Percentiles rank a stretch among this genome's conserved stretches.
phyloP scores from a whole-genome alignment of 1,139 yeast genomes.

The Pneumocystis murina region DNA sequence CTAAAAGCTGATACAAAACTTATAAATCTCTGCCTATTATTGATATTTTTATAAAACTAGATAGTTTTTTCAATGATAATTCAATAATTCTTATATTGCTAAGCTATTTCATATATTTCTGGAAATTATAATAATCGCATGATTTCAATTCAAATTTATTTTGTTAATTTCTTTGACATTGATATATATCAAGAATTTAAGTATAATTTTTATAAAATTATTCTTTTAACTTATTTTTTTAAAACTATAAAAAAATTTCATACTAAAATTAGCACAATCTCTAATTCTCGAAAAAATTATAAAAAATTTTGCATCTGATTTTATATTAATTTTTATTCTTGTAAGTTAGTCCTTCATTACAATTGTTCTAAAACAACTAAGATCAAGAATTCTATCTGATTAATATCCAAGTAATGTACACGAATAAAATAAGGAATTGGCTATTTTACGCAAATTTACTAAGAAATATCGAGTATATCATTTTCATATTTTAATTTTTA shows the following conservation, averaged over 20 bases:
- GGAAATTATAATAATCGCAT: slow-evolving; percentile 73
- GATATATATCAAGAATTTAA: slow-evolving; percentile 64
- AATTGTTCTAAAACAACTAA: slow-evolving; percentile 80
- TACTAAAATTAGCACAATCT: slow-evolving; percentile 61
- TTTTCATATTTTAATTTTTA: slow-evolving; percentile 5
- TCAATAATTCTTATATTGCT: slow-evolving; percentile 43
- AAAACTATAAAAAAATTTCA: slow-evolving; percentile 55
- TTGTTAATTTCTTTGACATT: slow-evolving; percentile 63
- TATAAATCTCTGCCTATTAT: slow-evolving; percentile 51
- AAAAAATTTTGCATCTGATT: slow-evolving; percentile 40
- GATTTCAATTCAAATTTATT: slow-evolving; percentile 46
- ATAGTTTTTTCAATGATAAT: slow-evolving; percentile 59
- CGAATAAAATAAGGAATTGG: slow-evolving; percentile 48
- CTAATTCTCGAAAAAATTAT: slow-evolving; percentile 68
- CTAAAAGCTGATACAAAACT: slow-evolving; percentile 92
- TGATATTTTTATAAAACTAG: slow-evolving; percentile 72
- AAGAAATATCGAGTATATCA: slow-evolving; percentile 67
- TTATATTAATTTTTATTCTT: background rate
- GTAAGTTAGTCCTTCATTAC: slow-evolving; percentile 49
- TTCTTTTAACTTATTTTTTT: slow-evolving; percentile 1
- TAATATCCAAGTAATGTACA: slow-evolving; percentile 35
- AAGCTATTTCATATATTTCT: slow-evolving; percentile 94
- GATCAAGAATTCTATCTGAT: slow-evolving; percentile 91
- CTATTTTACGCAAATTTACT: slow-evolving; percentile 53
- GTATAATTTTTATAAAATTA: slow-evolving; percentile 67